A percentile compares a stretch with the other conserved stretches of the same genome.
These are phyloP conservation scores for Perkinsus olseni DNA, from an alignment of 169 alveolate genomes.

Conservation along the genomic window DNA sequence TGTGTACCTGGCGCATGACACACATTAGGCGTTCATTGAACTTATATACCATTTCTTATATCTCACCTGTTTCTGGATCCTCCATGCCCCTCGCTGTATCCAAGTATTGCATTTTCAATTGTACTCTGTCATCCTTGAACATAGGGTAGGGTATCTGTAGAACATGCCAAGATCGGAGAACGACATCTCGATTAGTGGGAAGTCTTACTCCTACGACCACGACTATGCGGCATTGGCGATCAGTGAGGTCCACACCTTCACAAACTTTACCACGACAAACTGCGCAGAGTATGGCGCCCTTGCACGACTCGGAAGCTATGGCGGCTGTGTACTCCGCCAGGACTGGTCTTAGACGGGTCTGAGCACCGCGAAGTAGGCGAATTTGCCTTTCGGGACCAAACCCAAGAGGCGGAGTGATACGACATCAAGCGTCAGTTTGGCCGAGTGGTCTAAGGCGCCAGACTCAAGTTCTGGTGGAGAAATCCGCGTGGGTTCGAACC, in stretches of 20 bases:
- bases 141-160: neutral
- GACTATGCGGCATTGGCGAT: constrained; percentile 80
- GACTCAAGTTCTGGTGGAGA: neutral
- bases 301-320: neutral
- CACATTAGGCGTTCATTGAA: no score
- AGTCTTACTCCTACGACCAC: constrained; percentile 62
- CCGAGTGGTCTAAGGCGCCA: neutral
- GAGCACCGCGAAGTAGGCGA: neutral
- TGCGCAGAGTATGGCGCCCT: constrained; percentile 80
- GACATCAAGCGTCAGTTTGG: neutral
- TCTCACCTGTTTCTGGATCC: neutral
- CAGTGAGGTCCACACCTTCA: constrained; percentile 92
- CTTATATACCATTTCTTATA: no score
- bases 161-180: neutral
- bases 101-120: neutral
- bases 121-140: neutral
- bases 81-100: neutral
- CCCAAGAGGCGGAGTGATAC: no score
- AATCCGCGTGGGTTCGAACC: neutral
- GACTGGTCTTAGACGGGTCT: neutral
- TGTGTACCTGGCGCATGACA: constrained; percentile 38
- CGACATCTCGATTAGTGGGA: neutral
- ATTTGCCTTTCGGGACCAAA: neutral
- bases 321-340: neutral
- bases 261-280: constrained; percentile 87